These are phyloP conservation scores for Leucocoprinus birnbaumii DNA, from an alignment of 768 basidiomycete genomes.

Conservation along the genomic window DNA sequence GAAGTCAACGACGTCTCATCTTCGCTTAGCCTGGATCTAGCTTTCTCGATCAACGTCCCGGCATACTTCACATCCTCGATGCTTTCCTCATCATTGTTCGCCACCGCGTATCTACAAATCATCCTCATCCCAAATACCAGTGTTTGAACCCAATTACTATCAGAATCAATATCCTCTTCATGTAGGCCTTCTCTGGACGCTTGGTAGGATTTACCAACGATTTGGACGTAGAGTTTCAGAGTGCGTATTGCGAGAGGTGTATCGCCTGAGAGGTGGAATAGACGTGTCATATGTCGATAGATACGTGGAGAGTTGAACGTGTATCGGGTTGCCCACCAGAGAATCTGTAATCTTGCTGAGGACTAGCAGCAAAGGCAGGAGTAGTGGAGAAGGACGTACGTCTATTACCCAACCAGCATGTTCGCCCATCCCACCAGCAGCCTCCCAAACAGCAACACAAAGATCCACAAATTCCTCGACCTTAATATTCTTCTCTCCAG, in stretches of 20 bases:
- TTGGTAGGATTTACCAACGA: constrained; percentile 81
- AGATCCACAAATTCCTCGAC: constrained; percentile 85
- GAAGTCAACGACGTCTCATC: constrained; percentile 54
- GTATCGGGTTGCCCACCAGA: constrained; percentile 92
- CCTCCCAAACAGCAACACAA: constrained; percentile 81
- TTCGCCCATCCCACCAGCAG: constrained; percentile 58
- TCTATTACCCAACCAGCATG: constrained; percentile 80
- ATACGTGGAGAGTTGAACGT: constrained; percentile 92
- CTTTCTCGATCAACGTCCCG: constrained; percentile 55
- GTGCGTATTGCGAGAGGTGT: constrained; percentile 66
- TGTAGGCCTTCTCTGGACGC: constrained; percentile 39
- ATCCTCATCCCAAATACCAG: constrained; percentile 76
- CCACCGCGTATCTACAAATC: constrained; percentile 52
- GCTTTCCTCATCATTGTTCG: constrained; percentile 13
- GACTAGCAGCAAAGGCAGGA: neutral
- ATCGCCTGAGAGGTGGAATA: constrained; percentile 63
- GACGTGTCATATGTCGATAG: constrained; percentile 79
- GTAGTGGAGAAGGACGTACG: constrained; percentile 39
- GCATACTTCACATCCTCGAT: constrained; percentile 65
- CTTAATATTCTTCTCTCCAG: constrained; percentile 72
- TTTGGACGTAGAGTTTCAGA: constrained; percentile 77
- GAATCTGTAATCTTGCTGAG: constrained; percentile 47
- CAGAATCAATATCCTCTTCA: constrained; percentile 60
- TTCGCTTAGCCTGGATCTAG: constrained; percentile 48
- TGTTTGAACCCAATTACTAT: constrained; percentile 73